phyloP scores from a whole-genome alignment of 805 yeast genomes.

The Priceomyces carsonii region DNA sequence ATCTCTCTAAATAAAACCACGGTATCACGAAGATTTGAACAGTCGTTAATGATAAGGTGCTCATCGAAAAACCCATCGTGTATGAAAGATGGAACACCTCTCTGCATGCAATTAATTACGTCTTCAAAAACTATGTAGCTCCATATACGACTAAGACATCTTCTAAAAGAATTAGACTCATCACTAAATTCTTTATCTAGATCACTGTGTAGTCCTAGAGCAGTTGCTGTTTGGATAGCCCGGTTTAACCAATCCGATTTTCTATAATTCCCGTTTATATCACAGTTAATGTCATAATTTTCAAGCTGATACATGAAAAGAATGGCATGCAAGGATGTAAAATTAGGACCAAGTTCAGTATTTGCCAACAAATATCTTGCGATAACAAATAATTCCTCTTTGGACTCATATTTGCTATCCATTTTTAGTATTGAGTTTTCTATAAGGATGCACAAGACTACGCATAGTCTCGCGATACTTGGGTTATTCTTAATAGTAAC shows the following conservation, averaged over 20 bases:
- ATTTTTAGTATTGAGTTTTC: neutral
- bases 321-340: neutral
- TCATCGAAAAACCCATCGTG: neutral
- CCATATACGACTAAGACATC: neutral
- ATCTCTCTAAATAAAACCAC: neutral
- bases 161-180: neutral
- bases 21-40: neutral
- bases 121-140: conserved; percentile 1
- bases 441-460: neutral
- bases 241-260: neutral
- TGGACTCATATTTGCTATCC: neutral
- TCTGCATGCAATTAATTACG: neutral
- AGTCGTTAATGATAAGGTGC: neutral
- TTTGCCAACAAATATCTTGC: neutral
- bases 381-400: neutral
- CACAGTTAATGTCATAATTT: conserved; percentile 1
- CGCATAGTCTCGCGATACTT: neutral
- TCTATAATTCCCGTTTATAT: neutral
- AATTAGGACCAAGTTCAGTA: neutral
- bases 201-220: conserved; percentile 1
- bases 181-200: neutral
- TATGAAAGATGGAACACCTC: conserved; percentile 1
- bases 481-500: neutral
- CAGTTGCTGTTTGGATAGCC: neutral
- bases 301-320: conserved; percentile 1